Base-by-base conservation (phyloP, 768 basidiomycete genomes). In the Leccinum obscurum region DNA sequence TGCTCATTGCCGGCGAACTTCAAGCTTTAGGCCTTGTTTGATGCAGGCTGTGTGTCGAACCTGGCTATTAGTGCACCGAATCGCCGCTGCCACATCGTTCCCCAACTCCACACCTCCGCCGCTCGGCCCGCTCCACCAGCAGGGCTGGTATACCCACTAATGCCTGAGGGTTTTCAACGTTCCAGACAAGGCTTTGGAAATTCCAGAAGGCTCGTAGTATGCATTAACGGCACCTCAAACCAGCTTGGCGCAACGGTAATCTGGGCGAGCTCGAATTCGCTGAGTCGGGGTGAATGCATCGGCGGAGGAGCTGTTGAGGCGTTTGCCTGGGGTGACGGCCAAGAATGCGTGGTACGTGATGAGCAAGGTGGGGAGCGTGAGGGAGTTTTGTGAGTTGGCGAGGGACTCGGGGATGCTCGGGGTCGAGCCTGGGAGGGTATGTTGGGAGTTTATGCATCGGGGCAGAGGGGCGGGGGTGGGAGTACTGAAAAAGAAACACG, bases 151-250 rank as follows among this genome's bases (percentile, higher is more conserved):
- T 15, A 37, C 6, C 14, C 55, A 37, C 64, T 65, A 61, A 6
- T 52, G 14, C 52, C 50, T 14, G 61, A 44, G 15, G 62, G 30
- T 0, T 63, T 41, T 54, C 50, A 46, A 26, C 66, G 69, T 55
- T 14, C 39, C 0, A 41, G 57, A 11, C 22, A 15, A 39, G 7
- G 17, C 17, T 39, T 7, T 4, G 48, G 24, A 6, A 52, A n/a
- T 22, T 68, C 56, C 1, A 57, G 69, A 28, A 70, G 66, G 28
- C 67, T 70, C 41, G 63, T 70, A 0, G 70, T 80, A 48, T 77
- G 76, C 62, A 73, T 79, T 20, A 77, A 79, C 37, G 78, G 78
- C 22, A 80, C 77, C 2, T 70, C 75, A 1, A 79, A 80, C 54
- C 73, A 74, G 50, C 77, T 77, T 59, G 71, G 78, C 5, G 60